These are phyloP conservation scores for Diaporthe sp. DNA, from an alignment of 2,329 filamentous ascomycete species.

Conservation along the genomic window DNA sequence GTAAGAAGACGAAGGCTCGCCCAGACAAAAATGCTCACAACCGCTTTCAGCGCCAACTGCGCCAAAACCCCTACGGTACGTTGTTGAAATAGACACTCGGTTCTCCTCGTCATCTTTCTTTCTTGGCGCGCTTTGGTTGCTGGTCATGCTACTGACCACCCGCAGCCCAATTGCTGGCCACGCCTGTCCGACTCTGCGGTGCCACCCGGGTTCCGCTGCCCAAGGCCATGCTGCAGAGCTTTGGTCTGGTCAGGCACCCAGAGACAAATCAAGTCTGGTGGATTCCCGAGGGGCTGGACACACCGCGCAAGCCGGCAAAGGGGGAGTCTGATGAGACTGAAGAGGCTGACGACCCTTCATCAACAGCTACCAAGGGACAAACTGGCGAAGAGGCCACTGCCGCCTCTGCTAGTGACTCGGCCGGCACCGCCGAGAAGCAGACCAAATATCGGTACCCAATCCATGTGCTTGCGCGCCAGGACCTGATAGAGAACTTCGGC, in stretches of 20 bases:
- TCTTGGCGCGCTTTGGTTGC: slow-evolving; percentile 7
- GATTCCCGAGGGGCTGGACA: slow-evolving; percentile 56
- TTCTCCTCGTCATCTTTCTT: background rate
- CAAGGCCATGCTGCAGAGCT: slow-evolving; percentile 72
- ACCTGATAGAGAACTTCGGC: slow-evolving; percentile 49
- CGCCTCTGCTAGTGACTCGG: background rate
- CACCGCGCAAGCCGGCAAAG: slow-evolving; percentile 34
- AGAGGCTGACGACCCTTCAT: background rate
- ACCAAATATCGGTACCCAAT: slow-evolving; percentile 45
- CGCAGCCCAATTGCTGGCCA: slow-evolving; percentile 72
- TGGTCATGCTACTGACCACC: slow-evolving; percentile 16
- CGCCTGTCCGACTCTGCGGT: slow-evolving; percentile 69
- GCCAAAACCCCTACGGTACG: slow-evolving; percentile 75
- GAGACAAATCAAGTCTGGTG: slow-evolving; percentile 67
- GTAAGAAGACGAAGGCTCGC: slow-evolving; percentile 54
- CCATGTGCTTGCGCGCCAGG: slow-evolving; percentile 51
- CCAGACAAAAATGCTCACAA: slow-evolving; percentile 49
- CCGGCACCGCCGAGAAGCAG: background rate
- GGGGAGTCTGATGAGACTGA: slow-evolving; percentile 19
- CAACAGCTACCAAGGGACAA: background rate
- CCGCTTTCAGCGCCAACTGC: slow-evolving; percentile 69
- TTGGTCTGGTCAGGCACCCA: slow-evolving; percentile 69
- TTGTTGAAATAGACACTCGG: background rate
- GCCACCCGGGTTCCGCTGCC: slow-evolving; percentile 66
- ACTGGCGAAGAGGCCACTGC: background rate